Conservation (phyloP, 2,329 filamentous ascomycete genomes). For the Emergomyces pasteurianus region DNA sequence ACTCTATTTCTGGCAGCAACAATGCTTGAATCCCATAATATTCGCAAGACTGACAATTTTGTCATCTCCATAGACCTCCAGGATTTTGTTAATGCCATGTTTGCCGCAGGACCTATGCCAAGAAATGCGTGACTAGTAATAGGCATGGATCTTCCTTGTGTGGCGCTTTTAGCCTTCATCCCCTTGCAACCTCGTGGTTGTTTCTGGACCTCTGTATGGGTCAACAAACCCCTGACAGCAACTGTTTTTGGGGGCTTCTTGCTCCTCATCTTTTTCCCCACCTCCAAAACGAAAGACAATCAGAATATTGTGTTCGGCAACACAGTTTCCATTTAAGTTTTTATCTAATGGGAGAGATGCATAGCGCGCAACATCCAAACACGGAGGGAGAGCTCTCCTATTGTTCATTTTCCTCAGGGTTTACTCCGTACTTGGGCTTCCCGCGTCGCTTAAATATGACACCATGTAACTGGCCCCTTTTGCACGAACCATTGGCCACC, state of each 20-base stretch:
- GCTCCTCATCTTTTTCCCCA: background rate
- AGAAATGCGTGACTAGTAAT: background rate
- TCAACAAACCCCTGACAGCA: background rate
- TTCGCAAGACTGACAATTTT: background rate
- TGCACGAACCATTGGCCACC: background rate
- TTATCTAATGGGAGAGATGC: background rate
- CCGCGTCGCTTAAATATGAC: background rate
- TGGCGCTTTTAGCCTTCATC: background rate
- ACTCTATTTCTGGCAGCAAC: background rate
- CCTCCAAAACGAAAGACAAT: background rate
- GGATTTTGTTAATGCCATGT: background rate
- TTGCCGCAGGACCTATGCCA: background rate
- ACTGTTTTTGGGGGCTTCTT: background rate
- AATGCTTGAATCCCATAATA: background rate
- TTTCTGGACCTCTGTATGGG: background rate
- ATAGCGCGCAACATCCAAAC: background rate
- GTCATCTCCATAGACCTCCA: background rate
- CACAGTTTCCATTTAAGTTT: background rate
- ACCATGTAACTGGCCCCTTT: background rate
- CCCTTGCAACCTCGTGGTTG: background rate
- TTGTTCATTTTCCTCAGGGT: background rate
- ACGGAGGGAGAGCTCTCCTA: background rate
- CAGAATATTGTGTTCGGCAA: background rate
- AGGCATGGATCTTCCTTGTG: background rate
- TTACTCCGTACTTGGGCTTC: background rate